A percentile compares a stretch with the other conserved stretches of the same genome.
Evolutionary conservation across 495 filamentous ascomycete genomes (phyloP).

Genomic region (Podospora pseudopauciseta): DNA sequence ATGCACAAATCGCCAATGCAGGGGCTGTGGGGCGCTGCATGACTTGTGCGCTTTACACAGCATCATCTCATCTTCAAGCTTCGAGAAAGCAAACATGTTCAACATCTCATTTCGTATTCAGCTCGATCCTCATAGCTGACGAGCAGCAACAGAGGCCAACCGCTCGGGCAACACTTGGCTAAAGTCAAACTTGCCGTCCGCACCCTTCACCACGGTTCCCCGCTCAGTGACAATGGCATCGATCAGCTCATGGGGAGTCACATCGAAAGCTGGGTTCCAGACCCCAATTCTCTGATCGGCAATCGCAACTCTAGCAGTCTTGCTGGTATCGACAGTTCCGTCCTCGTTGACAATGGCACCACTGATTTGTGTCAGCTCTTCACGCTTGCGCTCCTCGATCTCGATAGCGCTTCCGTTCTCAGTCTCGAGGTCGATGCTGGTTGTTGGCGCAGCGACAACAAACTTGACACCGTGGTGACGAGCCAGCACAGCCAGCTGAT

Average conservation of each 20-base stretch:
- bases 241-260: conserved; percentile 81
- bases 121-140: conserved; percentile 11
- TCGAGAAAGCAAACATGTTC: background rate
- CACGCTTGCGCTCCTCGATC: conserved; percentile 78
- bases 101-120: background rate
- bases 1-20: conserved; percentile 1
- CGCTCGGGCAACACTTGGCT: conserved; percentile 48
- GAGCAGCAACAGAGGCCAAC: conserved; percentile 37
- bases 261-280: conserved; percentile 97
- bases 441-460: conserved; percentile 89
- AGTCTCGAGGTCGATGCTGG: conserved; percentile 86
- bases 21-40: background rate
- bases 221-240: conserved; percentile 93
- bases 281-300: conserved; percentile 78
- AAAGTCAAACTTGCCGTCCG: conserved; percentile 74
- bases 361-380: conserved; percentile 76
- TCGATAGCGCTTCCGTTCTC: conserved; percentile 68
- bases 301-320: conserved; percentile 67
- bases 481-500: conserved; percentile 80
- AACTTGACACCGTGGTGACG: conserved; percentile 87
- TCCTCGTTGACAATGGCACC: conserved; percentile 59
- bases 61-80: conserved; percentile 1
- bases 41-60: background rate
- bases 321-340: conserved; percentile 47
- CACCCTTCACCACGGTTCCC: conserved; percentile 74